Conservation (phyloP, 2,329 filamentous ascomycete genomes). For the Trichoderma sp. region DNA sequence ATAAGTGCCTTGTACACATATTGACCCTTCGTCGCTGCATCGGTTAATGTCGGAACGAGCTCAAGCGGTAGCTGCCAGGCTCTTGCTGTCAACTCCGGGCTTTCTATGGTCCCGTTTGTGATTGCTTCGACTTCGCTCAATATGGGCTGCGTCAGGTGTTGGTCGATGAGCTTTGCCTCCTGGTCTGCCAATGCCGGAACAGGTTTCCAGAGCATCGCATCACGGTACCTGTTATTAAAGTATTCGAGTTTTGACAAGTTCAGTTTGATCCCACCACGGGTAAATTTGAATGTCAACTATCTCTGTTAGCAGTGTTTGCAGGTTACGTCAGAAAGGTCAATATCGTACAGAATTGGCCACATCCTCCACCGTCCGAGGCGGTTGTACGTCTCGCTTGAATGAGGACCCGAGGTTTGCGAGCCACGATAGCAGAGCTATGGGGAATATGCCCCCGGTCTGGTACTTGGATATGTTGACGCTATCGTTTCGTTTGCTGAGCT, state of each 20-base stretch:
- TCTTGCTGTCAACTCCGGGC: constrained; percentile 7
- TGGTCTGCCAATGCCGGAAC: constrained; percentile 24
- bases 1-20: constrained; percentile 27
- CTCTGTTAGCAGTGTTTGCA: constrained; percentile 24
- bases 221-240: constrained; percentile 67
- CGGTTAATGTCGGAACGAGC: constrained; percentile 27
- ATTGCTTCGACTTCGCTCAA: constrained; percentile 26
- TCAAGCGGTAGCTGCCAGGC: constrained; percentile 27
- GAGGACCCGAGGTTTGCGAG: constrained; percentile 63
- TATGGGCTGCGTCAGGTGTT: constrained; percentile 25
- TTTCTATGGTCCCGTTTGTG: constrained; percentile 20
- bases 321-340: not conserved
- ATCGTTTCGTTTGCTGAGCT: constrained; percentile 79
- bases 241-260: constrained; percentile 75
- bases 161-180: constrained; percentile 27
- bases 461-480: constrained; percentile 51
- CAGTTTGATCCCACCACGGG: constrained; percentile 83
- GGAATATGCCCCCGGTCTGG: constrained; percentile 44
- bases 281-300: constrained; percentile 82
- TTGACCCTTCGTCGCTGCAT: constrained; percentile 17
- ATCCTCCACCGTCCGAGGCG: constrained; percentile 55
- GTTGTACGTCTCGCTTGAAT: constrained; percentile 28
- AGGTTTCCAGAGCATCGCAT: constrained; percentile 32
- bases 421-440: constrained; percentile 67
- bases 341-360: constrained; percentile 63